phyloP scores from a whole-genome alignment of 495 filamentous ascomycete species.

The Tuber umbilicatum region DNA sequence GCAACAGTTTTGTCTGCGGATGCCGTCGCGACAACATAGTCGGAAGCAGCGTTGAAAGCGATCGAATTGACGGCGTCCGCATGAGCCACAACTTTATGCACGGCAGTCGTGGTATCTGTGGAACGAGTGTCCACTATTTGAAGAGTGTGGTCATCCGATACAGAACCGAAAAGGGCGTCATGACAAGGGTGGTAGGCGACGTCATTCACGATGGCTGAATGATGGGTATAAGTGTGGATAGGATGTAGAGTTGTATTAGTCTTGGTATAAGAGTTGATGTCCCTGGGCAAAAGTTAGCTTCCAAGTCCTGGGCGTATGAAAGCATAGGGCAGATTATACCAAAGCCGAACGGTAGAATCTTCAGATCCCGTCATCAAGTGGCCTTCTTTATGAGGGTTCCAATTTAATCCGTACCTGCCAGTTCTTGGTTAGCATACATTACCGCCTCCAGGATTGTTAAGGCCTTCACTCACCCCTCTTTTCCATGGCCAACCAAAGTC shows the following conservation, averaged over 20 bases:
- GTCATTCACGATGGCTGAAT: conserved; percentile 87
- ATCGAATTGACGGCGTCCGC: conserved; percentile 88
- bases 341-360: conserved; percentile 82
- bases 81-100: conserved; percentile 61
- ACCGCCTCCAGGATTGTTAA: neutral
- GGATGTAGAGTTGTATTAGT: conserved; percentile 65
- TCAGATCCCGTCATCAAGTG: conserved; percentile 83
- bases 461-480: conserved; percentile 62
- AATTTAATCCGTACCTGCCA: conserved; percentile 62
- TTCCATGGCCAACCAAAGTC: conserved; percentile 74
- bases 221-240: conserved; percentile 71
- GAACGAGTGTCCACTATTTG: conserved; percentile 81
- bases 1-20: conserved; percentile 93
- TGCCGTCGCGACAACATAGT: conserved; percentile 81
- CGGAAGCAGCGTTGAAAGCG: conserved; percentile 82
- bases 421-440: conserved; percentile 3
- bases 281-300: conserved; percentile 50
- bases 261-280: conserved; percentile 63
- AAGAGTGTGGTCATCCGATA: conserved; percentile 90
- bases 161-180: conserved; percentile 74
- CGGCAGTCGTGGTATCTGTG: conserved; percentile 55
- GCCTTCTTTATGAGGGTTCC: conserved; percentile 79
- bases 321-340: conserved; percentile 52
- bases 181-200: conserved; percentile 88
- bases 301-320: neutral